phyloP scores from a whole-genome alignment of 2,329 filamentous ascomycete species.

The Beauveria medogensis region DNA sequence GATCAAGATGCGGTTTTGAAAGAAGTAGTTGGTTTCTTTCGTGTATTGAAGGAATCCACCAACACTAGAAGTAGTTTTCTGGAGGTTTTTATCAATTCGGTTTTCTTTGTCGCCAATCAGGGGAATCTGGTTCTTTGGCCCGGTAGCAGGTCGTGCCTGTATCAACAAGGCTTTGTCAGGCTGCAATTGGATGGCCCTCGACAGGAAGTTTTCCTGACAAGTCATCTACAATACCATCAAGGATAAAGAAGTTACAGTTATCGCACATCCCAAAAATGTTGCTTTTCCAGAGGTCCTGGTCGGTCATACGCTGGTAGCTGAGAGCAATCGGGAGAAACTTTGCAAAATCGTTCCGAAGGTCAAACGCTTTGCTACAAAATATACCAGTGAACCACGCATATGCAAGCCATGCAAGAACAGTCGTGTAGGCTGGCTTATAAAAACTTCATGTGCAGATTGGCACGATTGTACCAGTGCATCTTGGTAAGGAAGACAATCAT shows the following conservation, averaged over 20 bases:
- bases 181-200: constrained; percentile 22
- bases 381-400: constrained; percentile 23
- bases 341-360: constrained; percentile 21
- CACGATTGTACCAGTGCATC: constrained; percentile 15
- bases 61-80: too few species aligned
- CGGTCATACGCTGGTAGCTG: constrained; percentile 24
- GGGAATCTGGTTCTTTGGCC: constrained; percentile 18
- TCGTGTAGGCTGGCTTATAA: constrained; percentile 24
- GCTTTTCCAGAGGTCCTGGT: constrained; percentile 19
- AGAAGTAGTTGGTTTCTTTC: constrained; percentile 11
- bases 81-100: too few species aligned
- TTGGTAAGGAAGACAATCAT: constrained; percentile 11
- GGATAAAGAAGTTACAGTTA: constrained; percentile 1
- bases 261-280: constrained; percentile 19
- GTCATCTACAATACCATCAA: neutral
- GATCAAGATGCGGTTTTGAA: constrained; percentile 14
- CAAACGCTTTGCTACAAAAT: constrained; percentile 23
- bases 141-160: constrained; percentile 25
- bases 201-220: constrained; percentile 21
- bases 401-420: constrained; percentile 30
- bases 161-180: constrained; percentile 19
- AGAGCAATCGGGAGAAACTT: constrained; percentile 22
- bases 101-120: constrained; percentile 15
- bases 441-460: constrained; percentile 19
- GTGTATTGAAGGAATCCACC: neutral